Evolutionary conservation across 495 filamentous ascomycete species (phyloP).

Genomic region (Poronia punctata): DNA sequence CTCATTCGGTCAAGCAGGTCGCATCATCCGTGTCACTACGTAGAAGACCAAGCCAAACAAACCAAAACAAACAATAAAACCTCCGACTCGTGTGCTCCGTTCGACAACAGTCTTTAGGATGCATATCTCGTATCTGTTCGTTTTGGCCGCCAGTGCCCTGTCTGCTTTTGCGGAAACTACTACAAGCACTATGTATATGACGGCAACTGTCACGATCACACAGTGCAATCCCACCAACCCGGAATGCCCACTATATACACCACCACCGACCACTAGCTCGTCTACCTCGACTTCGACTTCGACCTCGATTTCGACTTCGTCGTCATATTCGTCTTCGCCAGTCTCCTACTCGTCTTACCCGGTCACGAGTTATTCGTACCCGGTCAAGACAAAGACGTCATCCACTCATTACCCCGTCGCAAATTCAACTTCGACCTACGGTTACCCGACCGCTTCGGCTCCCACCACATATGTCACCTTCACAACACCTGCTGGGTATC

Average conservation of each 20-base stretch:
- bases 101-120: conserved; percentile 17
- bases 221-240: conserved; percentile 39
- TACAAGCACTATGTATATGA: conserved; percentile 38
- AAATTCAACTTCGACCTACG: conserved; percentile 39
- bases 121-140: conserved; percentile 20
- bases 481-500: conserved; percentile 3
- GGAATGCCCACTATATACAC: conserved; percentile 35
- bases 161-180: conserved; percentile 26
- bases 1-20: background rate
- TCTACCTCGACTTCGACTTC: conserved; percentile 18
- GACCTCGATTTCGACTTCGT: conserved; percentile 11
- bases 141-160: conserved; percentile 20
- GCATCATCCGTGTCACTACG: conserved; percentile 6
- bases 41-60: conserved; percentile 3
- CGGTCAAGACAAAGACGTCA: conserved; percentile 7
- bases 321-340: conserved; percentile 12
- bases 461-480: conserved; percentile 19
- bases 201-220: conserved; percentile 41
- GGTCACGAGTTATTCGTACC: background rate
- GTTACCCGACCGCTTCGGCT: conserved; percentile 20
- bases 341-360: conserved; percentile 12
- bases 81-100: conserved; percentile 17
- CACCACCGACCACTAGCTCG: conserved; percentile 19
- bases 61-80: conserved; percentile 1
- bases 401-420: conserved; percentile 23